Base-by-base conservation (phyloP, 1,284 basidiomycete species). In the Puccinia hordei region DNA sequence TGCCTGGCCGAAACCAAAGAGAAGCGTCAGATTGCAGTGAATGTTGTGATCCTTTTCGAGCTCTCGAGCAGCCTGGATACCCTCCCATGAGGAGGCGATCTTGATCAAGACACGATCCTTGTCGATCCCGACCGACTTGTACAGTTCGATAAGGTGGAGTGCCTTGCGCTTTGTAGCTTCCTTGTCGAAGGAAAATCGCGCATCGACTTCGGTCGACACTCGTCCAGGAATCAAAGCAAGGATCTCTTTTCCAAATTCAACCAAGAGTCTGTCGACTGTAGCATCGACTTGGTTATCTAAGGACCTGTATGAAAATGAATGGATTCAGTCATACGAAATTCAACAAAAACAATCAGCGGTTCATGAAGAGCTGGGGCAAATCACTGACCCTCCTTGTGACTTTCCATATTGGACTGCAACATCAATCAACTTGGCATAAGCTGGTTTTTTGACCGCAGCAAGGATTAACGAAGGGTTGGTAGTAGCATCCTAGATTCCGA, bases 141-240 rank as follows among this genome's bases (percentile, higher is more conserved):
- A 99, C 82, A 99, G 91, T 51, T 90, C 90, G 27, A 77, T 81
- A 53, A 80, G 65, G 86, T 96, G 90, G 88, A 92, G 82, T 71
- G 85, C 85, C 90, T 96, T 97, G 82, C 89, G 89, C 87, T 94
- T 95, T 84, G 94, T 96, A 53, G 86, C 93, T 86, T 92, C 90
- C 88, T 93, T 97, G 89, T 98, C 92, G 87, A 96, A 98, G 82
- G 96, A 98, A 82, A 98, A 90, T 83, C 92, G 91, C 81, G 97
- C 96, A 87, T 99, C 96, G 83, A 99, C 95, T 88, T 99, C 96
- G 83, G 96, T 99, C 73, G 96, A 99, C 83, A 99, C 96, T 87
- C 96, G 93, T 83, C 96, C 97, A 82, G 97, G 96, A 85, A 99
- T 94, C 87, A 99, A 94, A 84, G 90, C 89, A 81, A 99, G 90